Evolutionary conservation across 2,329 filamentous ascomycete genomes (phyloP), one percentile per base, ranked within the genome.

Genomic region (Xylariaceae sp.): DNA sequence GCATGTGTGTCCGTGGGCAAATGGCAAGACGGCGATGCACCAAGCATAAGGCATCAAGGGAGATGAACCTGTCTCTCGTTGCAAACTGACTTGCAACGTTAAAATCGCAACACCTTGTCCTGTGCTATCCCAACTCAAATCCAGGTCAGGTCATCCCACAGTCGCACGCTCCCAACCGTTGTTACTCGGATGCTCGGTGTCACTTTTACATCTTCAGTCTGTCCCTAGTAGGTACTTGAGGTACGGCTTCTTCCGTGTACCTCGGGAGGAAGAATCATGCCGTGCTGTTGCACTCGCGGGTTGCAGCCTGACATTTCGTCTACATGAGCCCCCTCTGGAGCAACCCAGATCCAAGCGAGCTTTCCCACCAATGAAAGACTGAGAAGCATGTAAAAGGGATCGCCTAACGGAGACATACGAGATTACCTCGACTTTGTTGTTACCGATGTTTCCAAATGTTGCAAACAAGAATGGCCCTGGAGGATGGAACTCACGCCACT

Each of bases 291-390:
- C 32, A 35, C 45, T 43, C 50, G 35, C 8, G 8, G 8, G 35
- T 9, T 11, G 35, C 35, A 6, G 35, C 8, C n/a, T 4, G 26
- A 41, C 39, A 26, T 7, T 7, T 5, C 26, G n/a, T 26, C 39
- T n/a, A 41, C 7, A 9, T 39, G 12, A 19, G 2, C 40, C 40
- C 57, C 42, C 26, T 54, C 39, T 49, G 57, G 57, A 57, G 57
- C 19, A 59, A 41, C 52, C 53, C 51, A 48, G 31, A 52, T 42
- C 54, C 54, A 32, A 27, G 51, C 44, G 27, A 27, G 35, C 41
- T 48, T 48, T 40, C 50, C 45, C 54, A 57, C 57, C 57, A 59
- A 59, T 59, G 39, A 53, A 37, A 54, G 54, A 50, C 37, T 26
- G 42, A 35, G 51, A 50, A 29, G 48, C 19, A 51, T 49, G 51